Evolutionary conservation across 208 protist genomes (phyloP).

Genomic region (Acanthamoeba triangularis): DNA sequence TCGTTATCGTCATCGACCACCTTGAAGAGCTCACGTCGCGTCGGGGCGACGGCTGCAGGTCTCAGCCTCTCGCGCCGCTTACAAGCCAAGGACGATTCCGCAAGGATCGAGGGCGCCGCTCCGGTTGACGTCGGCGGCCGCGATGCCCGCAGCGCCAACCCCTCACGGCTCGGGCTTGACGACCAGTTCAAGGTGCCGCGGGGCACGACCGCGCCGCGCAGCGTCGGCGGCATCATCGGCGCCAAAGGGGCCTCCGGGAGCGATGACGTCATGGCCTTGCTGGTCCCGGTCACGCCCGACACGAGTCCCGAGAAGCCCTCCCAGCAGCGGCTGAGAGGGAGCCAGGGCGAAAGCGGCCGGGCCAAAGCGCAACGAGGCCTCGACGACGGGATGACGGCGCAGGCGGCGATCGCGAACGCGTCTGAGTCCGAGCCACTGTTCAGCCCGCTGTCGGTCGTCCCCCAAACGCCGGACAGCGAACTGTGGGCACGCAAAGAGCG

Average conservation of each 20-base stretch:
- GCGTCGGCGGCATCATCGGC: too few species aligned
- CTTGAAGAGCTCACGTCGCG: too few species aligned
- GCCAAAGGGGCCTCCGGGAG: too few species aligned
- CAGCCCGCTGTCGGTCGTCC: slow-evolving; percentile 40
- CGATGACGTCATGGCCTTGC: not conserved
- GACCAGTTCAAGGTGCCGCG: not conserved
- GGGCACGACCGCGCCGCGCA: not conserved
- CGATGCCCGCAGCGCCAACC: too few species aligned
- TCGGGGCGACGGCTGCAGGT: not conserved
- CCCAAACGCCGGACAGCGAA: slow-evolving; percentile 51
- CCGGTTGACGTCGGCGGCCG: too few species aligned
- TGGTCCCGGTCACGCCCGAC: not conserved
- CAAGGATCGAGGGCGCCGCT: too few species aligned
- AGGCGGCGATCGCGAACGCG: not conserved
- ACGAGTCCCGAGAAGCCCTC: not conserved
- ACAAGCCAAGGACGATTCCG: not conserved
- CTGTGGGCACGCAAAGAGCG: not conserved
- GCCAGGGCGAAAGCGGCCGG: too few species aligned
- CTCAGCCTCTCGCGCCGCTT: not conserved
- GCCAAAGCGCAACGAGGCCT: not conserved
- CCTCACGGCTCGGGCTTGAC: not conserved
- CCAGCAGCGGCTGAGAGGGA: too few species aligned
- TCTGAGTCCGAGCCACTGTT: not conserved
- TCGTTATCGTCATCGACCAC: too few species aligned
- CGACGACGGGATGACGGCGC: not conserved